Evolutionary conservation across 257 asterid genomes (phyloP).

Genomic region (Dorcoceras hygrometricum): DNA sequence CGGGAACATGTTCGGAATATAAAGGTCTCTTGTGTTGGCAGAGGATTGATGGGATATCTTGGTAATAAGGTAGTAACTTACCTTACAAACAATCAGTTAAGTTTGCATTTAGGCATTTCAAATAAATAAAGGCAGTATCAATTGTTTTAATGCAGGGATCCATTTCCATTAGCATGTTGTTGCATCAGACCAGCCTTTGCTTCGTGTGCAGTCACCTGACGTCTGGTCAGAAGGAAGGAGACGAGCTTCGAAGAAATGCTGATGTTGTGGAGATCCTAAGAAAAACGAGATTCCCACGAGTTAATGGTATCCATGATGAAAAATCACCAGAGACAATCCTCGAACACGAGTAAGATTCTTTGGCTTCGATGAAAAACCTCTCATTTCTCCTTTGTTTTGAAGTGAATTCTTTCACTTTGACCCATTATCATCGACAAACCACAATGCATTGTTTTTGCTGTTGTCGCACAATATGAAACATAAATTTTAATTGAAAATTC

Average conservation of each 20-base stretch:
- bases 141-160: slow-evolving; percentile 75
- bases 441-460: background rate
- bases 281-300: slow-evolving; percentile 93
- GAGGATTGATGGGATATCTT: slow-evolving; percentile 98
- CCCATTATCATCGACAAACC: background rate
- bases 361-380: background rate
- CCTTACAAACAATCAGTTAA: background rate
- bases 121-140: slow-evolving; percentile 5
- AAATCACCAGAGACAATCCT: slow-evolving; percentile 92
- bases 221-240: slow-evolving; percentile 96
- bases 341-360: slow-evolving; percentile 71
- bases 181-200: slow-evolving; percentile 99
- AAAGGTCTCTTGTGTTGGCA: slow-evolving; percentile 93
- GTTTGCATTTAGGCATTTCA: background rate
- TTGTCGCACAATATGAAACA: slow-evolving; percentile 1
- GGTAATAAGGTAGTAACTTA: slow-evolving; percentile 76
- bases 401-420: background rate
- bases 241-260: slow-evolving; percentile 82
- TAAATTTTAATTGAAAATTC: background rate
- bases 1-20: slow-evolving; percentile 80
- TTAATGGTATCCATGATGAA: slow-evolving; percentile 60
- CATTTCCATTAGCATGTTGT: slow-evolving; percentile 83
- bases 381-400: background rate
- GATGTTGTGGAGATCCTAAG: slow-evolving; percentile 92
- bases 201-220: slow-evolving; percentile 94